Evolutionary conservation across 1,284 basidiomycete genomes (phyloP), one percentile per base, ranked within the genome.

Genomic region (Rhizoctonia solani): DNA sequence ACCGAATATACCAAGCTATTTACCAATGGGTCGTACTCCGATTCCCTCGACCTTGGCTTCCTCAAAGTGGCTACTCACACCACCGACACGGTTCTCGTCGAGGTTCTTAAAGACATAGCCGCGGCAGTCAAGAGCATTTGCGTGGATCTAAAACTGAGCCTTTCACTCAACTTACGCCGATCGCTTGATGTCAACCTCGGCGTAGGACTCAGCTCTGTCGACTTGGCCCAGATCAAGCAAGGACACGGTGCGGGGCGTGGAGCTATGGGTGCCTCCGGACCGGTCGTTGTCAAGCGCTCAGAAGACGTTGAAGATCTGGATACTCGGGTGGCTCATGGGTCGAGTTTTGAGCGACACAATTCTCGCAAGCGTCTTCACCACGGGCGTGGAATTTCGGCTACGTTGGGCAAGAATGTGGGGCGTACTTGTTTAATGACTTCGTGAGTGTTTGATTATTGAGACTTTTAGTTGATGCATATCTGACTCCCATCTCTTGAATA

Each of bases 101-200:
- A 82, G 23, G 80, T 85, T 0, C 75, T 81, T 0, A 81, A 83
- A 2, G 83, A 88, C 41, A 73, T 90, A 5, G 52, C 76, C 0
- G 74, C 80, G 37, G 77, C 87, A 29, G n/a, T n/a, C n/a, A n/a
- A n/a, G n/a, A n/a, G n/a, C n/a, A n/a, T n/a, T n/a, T n/a, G n/a
- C n/a, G n/a, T n/a, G n/a, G n/a, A n/a, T n/a, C n/a, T n/a, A n/a
- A n/a, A n/a, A n/a, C n/a, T n/a, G n/a, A n/a, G n/a, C n/a, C n/a
- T n/a, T 77, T 76, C 4, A 34, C 55, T 1, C 71, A 82, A 44
- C 74, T 80, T n/a, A 73, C 73, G 29, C 69, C 37, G 16, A 39
- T 39, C 37, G 37, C 16, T 39, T 16, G 37, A 8, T 8, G 8
- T 39, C 37, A 82, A 59, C 37, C 39, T 55, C 50, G n/a, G 29